Evolutionary conservation across 768 basidiomycete genomes (phyloP).

Genomic region (Auricularia sp.): DNA sequence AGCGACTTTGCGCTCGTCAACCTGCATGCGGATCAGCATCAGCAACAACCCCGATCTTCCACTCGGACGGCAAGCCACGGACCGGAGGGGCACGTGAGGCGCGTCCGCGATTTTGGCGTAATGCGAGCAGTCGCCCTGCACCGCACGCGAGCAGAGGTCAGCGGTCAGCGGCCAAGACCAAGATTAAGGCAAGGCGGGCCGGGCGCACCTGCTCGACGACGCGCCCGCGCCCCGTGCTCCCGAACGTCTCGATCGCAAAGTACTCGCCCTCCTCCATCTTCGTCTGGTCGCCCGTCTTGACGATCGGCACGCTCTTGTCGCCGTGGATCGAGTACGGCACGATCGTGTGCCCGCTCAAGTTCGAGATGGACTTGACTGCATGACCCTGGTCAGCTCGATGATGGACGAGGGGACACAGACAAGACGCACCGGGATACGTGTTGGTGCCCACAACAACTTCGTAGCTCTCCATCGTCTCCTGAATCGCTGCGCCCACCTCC

Average conservation of each 20-base stretch:
- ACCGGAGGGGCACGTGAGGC: constrained; percentile 69
- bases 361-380: constrained; percentile 85
- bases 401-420: background rate
- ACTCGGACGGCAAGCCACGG: constrained; percentile 14
- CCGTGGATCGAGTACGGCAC: constrained; percentile 87
- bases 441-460: constrained; percentile 91
- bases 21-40: constrained; percentile 28
- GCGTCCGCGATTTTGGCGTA: constrained; percentile 71
- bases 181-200: background rate
- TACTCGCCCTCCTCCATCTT: constrained; percentile 99
- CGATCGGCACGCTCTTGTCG: constrained; percentile 83
- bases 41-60: background rate
- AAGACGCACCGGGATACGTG: constrained; percentile 54
- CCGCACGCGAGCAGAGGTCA: background rate
- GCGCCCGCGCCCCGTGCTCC: constrained; percentile 85
- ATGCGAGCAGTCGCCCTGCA: constrained; percentile 85
- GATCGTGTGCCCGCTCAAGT: constrained; percentile 92
- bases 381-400: background rate
- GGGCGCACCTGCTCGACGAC: constrained; percentile 66
- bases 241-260: constrained; percentile 98
- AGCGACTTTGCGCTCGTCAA: constrained; percentile 78
- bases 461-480: constrained; percentile 98
- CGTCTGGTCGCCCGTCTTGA: constrained; percentile 80
- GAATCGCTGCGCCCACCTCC: constrained; percentile 83
- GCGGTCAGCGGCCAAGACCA: background rate